A percentile compares a stretch with the other conserved stretches of the same genome.
These are phyloP conservation scores for Mycosphaerella sp. DNA, from an alignment of 2,329 filamentous ascomycete species.

Conservation along the genomic window DNA sequence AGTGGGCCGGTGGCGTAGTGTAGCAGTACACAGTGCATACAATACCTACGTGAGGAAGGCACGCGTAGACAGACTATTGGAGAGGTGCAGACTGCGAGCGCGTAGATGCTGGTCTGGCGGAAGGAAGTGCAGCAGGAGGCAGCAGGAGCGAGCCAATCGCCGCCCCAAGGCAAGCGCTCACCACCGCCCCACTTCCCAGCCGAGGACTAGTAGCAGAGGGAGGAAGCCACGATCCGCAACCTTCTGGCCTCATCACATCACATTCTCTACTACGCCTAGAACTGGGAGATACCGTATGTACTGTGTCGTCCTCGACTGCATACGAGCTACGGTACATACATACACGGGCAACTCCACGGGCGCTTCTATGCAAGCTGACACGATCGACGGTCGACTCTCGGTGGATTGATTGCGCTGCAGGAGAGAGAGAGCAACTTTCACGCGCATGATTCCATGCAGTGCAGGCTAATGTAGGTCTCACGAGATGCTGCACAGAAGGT, in stretches of 20 bases:
- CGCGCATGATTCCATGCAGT: conserved; percentile 5
- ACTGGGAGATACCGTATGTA: no score
- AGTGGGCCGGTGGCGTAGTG: conserved; percentile 10
- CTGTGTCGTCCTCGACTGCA: conserved; percentile 4
- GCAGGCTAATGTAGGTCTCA: not conserved
- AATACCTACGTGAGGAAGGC: not conserved
- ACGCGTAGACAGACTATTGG: conserved; percentile 21
- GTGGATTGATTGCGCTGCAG: conserved; percentile 4
- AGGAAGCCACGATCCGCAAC: not conserved
- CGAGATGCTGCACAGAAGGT: conserved; percentile 8
- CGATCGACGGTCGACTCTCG: no score
- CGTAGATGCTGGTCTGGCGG: conserved; percentile 21
- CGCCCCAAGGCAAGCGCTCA: conserved; percentile 7
- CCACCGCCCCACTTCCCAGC: conserved; percentile 1
- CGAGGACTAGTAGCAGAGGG: no score
- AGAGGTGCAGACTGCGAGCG: conserved; percentile 25
- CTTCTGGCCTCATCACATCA: conserved; percentile 6
- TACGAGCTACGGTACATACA: conserved; percentile 1
- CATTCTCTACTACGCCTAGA: no score
- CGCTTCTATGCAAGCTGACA: conserved; percentile 2
- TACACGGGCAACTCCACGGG: no score
- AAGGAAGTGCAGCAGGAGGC: conserved; percentile 12
- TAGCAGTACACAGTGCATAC: conserved; percentile 1
- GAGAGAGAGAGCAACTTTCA: not conserved
- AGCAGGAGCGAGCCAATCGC: conserved; percentile 4